Evolutionary conservation across 2,329 filamentous ascomycete genomes (phyloP).

Genomic region (Thielaviopsis musarum): DNA sequence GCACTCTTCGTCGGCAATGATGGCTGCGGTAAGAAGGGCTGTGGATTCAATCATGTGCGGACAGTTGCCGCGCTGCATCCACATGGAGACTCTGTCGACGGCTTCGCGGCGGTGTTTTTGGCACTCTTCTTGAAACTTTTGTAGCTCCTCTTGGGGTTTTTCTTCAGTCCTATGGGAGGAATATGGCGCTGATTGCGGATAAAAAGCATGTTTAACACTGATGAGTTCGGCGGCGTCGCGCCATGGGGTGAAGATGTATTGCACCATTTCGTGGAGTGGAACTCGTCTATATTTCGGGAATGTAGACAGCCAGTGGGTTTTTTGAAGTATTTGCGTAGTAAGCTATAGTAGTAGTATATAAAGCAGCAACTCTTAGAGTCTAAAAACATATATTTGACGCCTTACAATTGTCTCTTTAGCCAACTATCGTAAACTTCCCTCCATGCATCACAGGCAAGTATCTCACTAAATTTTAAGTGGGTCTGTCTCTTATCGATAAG

Average conservation of each 20-base stretch:
- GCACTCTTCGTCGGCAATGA: constrained; percentile 41
- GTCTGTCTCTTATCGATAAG: background rate
- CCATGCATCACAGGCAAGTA: no score
- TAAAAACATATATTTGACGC: no score
- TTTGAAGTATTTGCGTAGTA: no score
- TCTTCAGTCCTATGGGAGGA: background rate
- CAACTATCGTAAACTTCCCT: no score
- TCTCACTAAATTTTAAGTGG: background rate
- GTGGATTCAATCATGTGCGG: constrained; percentile 70
- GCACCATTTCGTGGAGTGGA: constrained; percentile 33
- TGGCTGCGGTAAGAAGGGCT: constrained; percentile 51
- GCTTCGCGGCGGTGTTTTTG: constrained; percentile 21
- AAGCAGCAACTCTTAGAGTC: no score
- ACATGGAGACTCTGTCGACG: constrained; percentile 44
- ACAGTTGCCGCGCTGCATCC: constrained; percentile 57
- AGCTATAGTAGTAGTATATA: no score
- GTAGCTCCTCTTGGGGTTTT: background rate
- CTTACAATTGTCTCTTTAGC: no score
- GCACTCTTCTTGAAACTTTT: constrained; percentile 1
- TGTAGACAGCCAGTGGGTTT: no score
- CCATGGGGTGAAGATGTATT: constrained; percentile 62
- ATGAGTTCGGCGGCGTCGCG: constrained; percentile 49
- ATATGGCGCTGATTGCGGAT: constrained; percentile 18
- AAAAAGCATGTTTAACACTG: constrained; percentile 47
- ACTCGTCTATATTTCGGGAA: no score